phyloP scores from a whole-genome alignment of 2,329 filamentous ascomycete genomes.

The Verticillium alfalfae region DNA sequence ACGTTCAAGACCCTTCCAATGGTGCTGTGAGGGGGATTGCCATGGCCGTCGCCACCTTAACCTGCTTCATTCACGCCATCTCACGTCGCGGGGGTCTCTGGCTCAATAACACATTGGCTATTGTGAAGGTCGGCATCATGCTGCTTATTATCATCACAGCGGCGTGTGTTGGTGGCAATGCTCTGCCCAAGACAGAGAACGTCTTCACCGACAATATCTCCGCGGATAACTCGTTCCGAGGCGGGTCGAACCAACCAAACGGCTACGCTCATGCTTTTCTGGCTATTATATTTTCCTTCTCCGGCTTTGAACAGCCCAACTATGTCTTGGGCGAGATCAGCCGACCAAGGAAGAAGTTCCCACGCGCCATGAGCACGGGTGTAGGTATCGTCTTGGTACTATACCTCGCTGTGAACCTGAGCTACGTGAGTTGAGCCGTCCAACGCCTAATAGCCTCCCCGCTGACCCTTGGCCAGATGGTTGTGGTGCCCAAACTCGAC shows the following conservation, averaged over 20 bases:
- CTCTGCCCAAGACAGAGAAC: slow-evolving; percentile 16
- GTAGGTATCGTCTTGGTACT: slow-evolving; percentile 22
- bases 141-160: slow-evolving; percentile 32
- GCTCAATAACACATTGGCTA: slow-evolving; percentile 44
- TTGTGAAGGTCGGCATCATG: slow-evolving; percentile 42
- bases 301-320: slow-evolving; percentile 31
- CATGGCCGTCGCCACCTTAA: slow-evolving; percentile 32
- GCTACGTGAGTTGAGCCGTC: slow-evolving; percentile 21
- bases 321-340: slow-evolving; percentile 26
- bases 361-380: slow-evolving; percentile 20
- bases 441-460: slow-evolving; percentile 20
- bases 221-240: slow-evolving; percentile 15
- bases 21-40: slow-evolving; percentile 39
- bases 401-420: slow-evolving; percentile 30
- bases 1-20: slow-evolving; percentile 17
- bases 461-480: slow-evolving; percentile 32
- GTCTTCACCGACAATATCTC: slow-evolving; percentile 19
- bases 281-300: slow-evolving; percentile 33
- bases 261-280: slow-evolving; percentile 33
- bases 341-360: slow-evolving; percentile 23
- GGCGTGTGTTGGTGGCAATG: slow-evolving; percentile 19
- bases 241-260: slow-evolving; percentile 17
- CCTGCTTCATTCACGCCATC: slow-evolving; percentile 41
- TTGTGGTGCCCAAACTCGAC: slow-evolving; percentile 21
- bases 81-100: slow-evolving; percentile 44